A percentile compares a stretch with the other conserved stretches of the same genome.
These are phyloP conservation scores for Adansonia madagascariensis DNA, from an alignment of 441 rosid species.

Conservation along the genomic window DNA sequence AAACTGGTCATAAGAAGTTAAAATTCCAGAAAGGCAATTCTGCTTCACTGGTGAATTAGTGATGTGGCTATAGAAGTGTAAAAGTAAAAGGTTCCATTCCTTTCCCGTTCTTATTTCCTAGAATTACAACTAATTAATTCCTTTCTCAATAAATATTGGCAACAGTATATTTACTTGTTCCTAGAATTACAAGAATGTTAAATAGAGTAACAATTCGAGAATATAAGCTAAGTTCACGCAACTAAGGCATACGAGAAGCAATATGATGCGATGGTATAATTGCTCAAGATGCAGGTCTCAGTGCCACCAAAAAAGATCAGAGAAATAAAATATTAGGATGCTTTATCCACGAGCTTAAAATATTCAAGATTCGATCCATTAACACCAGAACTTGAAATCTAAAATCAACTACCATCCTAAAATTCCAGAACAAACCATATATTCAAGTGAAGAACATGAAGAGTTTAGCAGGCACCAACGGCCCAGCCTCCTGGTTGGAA, in stretches of 20 bases:
- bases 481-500: neutral
- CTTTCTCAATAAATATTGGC: neutral
- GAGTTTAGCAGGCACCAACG: neutral
- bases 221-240: neutral
- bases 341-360: neutral
- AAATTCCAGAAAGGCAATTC: neutral
- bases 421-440: neutral
- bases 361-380: neutral
- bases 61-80: neutral
- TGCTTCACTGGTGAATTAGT: constrained; percentile 8
- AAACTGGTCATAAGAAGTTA: neutral
- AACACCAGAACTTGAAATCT: neutral
- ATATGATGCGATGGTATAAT: constrained; percentile 6
- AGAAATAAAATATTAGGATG: neutral
- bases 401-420: neutral
- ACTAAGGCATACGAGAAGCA: neutral
- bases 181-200: constrained; percentile 11
- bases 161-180: neutral
- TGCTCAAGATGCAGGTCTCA: neutral
- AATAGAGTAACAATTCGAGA: neutral
- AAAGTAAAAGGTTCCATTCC: neutral
- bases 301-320: neutral
- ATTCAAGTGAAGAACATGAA: neutral
- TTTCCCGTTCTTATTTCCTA: neutral
- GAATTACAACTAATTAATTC: constrained; percentile 12